Conservation (phyloP, 805 yeast species). For the Monosporozyma aerobia region DNA sequence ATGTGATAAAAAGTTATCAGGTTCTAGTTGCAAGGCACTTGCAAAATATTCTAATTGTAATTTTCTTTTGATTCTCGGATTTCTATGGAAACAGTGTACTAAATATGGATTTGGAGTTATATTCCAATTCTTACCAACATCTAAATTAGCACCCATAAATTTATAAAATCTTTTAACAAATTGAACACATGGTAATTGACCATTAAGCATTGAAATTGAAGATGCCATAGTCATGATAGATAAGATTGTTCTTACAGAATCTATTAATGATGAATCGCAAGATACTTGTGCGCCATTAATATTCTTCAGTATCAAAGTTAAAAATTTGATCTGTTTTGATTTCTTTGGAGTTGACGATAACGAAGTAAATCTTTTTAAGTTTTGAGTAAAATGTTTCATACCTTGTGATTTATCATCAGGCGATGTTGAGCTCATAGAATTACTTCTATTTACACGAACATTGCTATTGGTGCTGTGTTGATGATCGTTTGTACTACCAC, state of each 20-base stretch:
- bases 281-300: slow-evolving; percentile 10
- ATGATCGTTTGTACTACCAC: neutral
- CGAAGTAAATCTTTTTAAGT: slow-evolving; percentile 19
- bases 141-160: slow-evolving; percentile 9
- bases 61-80: slow-evolving; percentile 12
- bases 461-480: neutral
- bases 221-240: slow-evolving; percentile 10
- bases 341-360: slow-evolving; percentile 6
- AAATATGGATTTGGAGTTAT: slow-evolving; percentile 11
- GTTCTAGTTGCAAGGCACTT: slow-evolving; percentile 21
- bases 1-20: slow-evolving; percentile 20
- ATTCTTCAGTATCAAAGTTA: slow-evolving; percentile 12
- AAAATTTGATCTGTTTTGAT: slow-evolving; percentile 10
- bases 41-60: slow-evolving; percentile 20
- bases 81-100: slow-evolving; percentile 11
- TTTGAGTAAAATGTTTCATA: slow-evolving; percentile 18
- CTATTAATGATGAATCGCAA: slow-evolving; percentile 14
- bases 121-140: slow-evolving; percentile 14
- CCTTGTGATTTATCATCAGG: slow-evolving; percentile 8
- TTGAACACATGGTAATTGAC: slow-evolving; percentile 7
- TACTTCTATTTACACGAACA: neutral
- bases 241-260: slow-evolving; percentile 11
- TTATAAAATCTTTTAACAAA: slow-evolving; percentile 8
- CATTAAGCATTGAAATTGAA: slow-evolving; percentile 6
- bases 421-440: neutral